Evolutionary conservation across 352 stramenopile species (phyloP).

Genomic region (Plasmopara viticola): DNA sequence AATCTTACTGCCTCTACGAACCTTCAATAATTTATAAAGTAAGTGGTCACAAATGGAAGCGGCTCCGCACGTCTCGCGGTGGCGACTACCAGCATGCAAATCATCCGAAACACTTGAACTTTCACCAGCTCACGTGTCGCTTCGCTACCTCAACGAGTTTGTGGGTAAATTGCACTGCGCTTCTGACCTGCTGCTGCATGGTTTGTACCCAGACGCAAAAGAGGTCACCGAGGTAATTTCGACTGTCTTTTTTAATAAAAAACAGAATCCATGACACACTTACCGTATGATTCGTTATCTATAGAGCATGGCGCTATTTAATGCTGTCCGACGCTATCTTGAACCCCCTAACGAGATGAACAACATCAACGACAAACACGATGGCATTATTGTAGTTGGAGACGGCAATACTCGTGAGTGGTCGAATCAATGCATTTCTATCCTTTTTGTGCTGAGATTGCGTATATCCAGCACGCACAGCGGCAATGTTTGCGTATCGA

Average conservation of each 20-base stretch:
- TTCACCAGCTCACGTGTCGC: slow-evolving; percentile 30
- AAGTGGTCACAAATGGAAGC: background rate
- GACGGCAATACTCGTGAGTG: slow-evolving; percentile 71
- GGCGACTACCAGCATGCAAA: slow-evolving; percentile 14
- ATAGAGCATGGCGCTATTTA: slow-evolving; percentile 82
- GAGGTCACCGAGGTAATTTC: slow-evolving; percentile 68
- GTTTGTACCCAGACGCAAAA: slow-evolving; percentile 76
- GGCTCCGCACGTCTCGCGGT: slow-evolving; percentile 29
- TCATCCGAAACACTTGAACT: slow-evolving; percentile 5
- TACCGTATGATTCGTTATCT: background rate
- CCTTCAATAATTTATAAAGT: no score
- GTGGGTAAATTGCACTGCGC: slow-evolving; percentile 74
- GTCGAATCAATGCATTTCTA: slow-evolving; percentile 2
- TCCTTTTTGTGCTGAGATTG: background rate
- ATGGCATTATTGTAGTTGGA: slow-evolving; percentile 73
- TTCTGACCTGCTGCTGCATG: slow-evolving; percentile 54
- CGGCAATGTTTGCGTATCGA: slow-evolving; percentile 68
- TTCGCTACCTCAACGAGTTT: slow-evolving; percentile 84
- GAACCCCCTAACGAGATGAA: slow-evolving; percentile 24
- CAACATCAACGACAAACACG: slow-evolving; percentile 18
- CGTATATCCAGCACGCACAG: slow-evolving; percentile 46
- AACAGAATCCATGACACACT: no score
- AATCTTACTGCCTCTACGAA: no score
- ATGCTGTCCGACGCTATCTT: slow-evolving; percentile 65
- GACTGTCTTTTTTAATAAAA: background rate